A percentile compares a stretch with the other conserved stretches of the same genome.
phyloP scores from a whole-genome alignment of 148 eudicot species.

The Fagopyrum homotropicum region DNA sequence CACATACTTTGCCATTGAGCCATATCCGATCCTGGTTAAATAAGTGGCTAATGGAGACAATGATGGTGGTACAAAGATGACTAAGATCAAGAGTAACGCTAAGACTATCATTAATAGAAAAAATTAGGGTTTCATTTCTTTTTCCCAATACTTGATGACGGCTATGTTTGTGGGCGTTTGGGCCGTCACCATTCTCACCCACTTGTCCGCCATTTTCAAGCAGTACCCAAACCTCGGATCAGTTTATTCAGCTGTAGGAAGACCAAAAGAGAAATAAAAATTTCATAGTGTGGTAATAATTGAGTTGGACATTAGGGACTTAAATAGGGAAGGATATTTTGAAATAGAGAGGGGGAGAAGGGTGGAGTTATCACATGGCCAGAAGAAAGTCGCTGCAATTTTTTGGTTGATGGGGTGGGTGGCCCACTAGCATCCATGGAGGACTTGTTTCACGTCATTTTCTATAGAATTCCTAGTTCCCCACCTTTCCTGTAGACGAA shows the following conservation, averaged over 20 bases:
- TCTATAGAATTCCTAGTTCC: too few relatives aligned
- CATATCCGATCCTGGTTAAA: constrained; percentile 86
- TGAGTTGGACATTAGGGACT: background rate
- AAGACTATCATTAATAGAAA: constrained; percentile 85
- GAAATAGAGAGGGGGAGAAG: background rate
- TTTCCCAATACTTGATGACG: constrained; percentile 97
- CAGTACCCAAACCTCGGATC: background rate
- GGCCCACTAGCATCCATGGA: constrained; percentile 3
- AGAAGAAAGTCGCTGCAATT: background rate
- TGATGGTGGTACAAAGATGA: constrained; percentile 93
- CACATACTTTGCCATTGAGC: constrained; percentile 84
- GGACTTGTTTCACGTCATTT: background rate
- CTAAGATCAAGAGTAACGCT: constrained; percentile 91
- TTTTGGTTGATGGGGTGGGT: background rate
- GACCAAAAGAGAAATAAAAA: background rate
- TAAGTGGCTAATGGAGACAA: constrained; percentile 72
- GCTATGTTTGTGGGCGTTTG: constrained; percentile 94
- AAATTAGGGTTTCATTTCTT: constrained; percentile 74
- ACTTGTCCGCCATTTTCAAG: constrained; percentile 37
- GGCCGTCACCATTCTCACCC: constrained; percentile 79
- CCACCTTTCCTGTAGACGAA: background rate
- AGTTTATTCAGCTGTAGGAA: background rate
- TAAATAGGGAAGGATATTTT: background rate
- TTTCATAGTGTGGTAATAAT: too few relatives aligned
- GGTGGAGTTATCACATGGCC: background rate